Evolutionary conservation across 345 rosid species (phyloP).

Genomic region (Eucalyptus viminalis): DNA sequence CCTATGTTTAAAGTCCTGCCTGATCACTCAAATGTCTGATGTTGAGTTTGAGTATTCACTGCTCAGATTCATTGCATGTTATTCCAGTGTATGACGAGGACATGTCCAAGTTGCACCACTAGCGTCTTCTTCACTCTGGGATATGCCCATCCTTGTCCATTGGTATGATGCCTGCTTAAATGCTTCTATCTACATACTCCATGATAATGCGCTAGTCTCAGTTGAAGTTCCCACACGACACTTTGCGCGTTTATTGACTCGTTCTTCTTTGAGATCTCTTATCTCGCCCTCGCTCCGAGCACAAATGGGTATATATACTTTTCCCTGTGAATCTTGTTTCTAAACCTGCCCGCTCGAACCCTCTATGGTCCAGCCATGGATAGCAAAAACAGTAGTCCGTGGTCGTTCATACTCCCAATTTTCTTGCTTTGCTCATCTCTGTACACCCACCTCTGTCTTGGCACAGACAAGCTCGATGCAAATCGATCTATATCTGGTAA

Average conservation of each 20-base stretch:
- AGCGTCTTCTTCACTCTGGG: not conserved
- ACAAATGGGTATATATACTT: not conserved
- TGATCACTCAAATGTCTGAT: not conserved
- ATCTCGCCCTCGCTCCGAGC: not conserved
- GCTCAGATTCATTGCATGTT: not conserved
- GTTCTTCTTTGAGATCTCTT: not conserved
- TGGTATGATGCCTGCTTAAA: not conserved
- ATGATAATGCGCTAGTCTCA: not conserved
- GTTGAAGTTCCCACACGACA: not conserved
- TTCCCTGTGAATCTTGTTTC: not conserved
- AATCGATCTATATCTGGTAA: slow-evolving; percentile 46
- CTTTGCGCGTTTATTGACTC: not conserved
- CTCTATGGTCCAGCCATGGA: slow-evolving; percentile 7
- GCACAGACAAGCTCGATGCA: slow-evolving; percentile 27
- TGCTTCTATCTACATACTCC: not conserved
- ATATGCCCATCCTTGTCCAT: not conserved
- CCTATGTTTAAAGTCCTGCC: not conserved
- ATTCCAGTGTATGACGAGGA: not conserved
- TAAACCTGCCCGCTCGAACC: not conserved
- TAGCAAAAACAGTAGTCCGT: not conserved
- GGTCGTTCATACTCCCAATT: slow-evolving; percentile 1
- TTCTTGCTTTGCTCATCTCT: slow-evolving; percentile 14
- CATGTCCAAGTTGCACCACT: not conserved
- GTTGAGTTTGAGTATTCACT: not conserved
- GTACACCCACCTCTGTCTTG: not conserved